Evolutionary conservation across 164 flowering plant genomes (phyloP).

Genomic region (Brasenia schreberi): DNA sequence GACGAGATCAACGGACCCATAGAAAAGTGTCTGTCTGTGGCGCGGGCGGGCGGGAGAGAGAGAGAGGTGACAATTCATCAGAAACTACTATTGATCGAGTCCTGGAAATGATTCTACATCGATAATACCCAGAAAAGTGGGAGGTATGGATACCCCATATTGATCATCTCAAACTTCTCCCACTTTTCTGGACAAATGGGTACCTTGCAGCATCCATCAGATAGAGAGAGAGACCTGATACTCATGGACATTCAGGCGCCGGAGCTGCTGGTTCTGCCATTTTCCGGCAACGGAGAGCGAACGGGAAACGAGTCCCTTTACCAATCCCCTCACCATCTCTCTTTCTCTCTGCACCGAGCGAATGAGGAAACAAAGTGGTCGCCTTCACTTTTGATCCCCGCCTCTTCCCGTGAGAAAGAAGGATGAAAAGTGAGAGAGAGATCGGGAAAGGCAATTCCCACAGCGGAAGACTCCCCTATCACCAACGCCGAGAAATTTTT

Average conservation of each 20-base stretch:
- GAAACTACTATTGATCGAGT: too few relatives aligned
- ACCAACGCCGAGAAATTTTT: background rate
- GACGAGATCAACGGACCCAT: too few relatives aligned
- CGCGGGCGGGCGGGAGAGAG: too few relatives aligned
- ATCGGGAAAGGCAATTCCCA: background rate
- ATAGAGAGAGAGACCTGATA: conserved; percentile 52
- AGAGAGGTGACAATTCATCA: too few relatives aligned
- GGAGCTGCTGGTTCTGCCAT: conserved; percentile 96
- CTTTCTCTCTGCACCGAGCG: background rate
- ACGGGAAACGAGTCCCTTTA: conserved; percentile 44
- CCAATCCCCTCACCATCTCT: conserved; percentile 55
- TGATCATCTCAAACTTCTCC: background rate
- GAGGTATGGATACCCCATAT: too few relatives aligned
- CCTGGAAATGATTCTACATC: too few relatives aligned
- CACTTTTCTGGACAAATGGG: background rate
- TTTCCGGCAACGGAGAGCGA: conserved; percentile 80
- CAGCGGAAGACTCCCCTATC: background rate
- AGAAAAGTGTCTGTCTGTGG: too few relatives aligned
- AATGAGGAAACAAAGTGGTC: background rate
- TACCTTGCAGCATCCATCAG: background rate
- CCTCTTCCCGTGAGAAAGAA: background rate
- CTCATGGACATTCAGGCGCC: conserved; percentile 95
- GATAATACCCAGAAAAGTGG: too few relatives aligned
- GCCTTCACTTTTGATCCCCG: background rate
- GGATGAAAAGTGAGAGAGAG: background rate